phyloP scores from a whole-genome alignment of 2,329 filamentous ascomycete species.

The Scytalidium sp. region DNA sequence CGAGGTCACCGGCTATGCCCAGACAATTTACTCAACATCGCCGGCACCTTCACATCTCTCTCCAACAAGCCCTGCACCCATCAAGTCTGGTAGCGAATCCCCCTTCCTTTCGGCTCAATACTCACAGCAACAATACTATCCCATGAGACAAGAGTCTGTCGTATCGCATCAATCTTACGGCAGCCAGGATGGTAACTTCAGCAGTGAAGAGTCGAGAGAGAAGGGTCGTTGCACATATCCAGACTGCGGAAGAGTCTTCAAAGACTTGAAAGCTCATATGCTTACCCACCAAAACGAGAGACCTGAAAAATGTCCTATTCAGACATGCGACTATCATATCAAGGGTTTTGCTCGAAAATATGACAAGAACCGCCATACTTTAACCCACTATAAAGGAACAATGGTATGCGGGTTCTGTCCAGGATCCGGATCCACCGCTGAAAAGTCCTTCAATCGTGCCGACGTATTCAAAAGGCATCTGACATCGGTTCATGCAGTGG shows the following conservation, averaged over 20 bases:
- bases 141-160: constrained; percentile 21
- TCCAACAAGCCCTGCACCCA: constrained; percentile 17
- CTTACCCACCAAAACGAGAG: constrained; percentile 91
- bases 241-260: constrained; percentile 57
- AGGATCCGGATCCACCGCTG: constrained; percentile 78
- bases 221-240: constrained; percentile 49
- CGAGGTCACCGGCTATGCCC: constrained; percentile 22
- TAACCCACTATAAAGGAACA: constrained; percentile 96
- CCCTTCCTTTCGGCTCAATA: constrained; percentile 25
- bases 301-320: constrained; percentile 93
- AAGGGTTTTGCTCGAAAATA: constrained; percentile 97
- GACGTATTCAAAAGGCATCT: constrained; percentile 97
- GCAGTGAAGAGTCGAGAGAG: constrained; percentile 27
- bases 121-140: constrained; percentile 24
- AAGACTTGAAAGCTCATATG: constrained; percentile 81
- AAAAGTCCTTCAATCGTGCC: constrained; percentile 94
- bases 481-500: constrained; percentile 88
- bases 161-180: constrained; percentile 23
- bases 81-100: constrained; percentile 25
- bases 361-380: constrained; percentile 93
- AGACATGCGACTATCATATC: constrained; percentile 87
- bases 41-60: constrained; percentile 25
- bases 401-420: constrained; percentile 98
- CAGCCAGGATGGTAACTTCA: constrained; percentile 27
- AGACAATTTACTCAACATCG: constrained; percentile 25